Percentiles rank a stretch among this genome's conserved stretches.
These are phyloP conservation scores for Septoria linicola DNA, from an alignment of 2,329 filamentous ascomycete genomes.

Conservation along the genomic window DNA sequence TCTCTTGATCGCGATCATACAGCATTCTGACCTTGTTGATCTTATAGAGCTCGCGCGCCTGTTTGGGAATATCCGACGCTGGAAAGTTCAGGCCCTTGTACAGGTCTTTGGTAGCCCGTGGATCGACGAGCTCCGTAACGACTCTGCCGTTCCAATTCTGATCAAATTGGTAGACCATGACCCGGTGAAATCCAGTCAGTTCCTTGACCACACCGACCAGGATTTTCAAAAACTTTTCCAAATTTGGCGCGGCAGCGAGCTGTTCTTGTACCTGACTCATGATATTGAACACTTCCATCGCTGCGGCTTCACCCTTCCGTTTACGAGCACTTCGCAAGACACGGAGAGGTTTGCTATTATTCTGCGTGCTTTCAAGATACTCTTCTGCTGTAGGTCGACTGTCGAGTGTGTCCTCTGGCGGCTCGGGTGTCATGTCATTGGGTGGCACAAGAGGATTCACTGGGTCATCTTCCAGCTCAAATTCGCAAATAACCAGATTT, in stretches of 20 bases:
- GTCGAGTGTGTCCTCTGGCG: constrained; percentile 71
- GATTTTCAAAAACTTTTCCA: constrained; percentile 75
- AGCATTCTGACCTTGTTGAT: constrained; percentile 85
- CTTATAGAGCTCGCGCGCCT: constrained; percentile 85
- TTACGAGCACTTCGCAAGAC: constrained; percentile 73
- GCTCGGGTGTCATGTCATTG: constrained; percentile 59
- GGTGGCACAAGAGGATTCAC: constrained; percentile 65
- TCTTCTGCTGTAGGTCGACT: constrained; percentile 73
- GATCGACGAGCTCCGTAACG: constrained; percentile 83
- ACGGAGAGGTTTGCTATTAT: constrained; percentile 72
- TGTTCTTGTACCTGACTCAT: constrained; percentile 92
- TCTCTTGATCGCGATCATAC: constrained; percentile 79
- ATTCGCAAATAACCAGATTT: constrained; percentile 79
- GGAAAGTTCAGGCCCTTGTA: constrained; percentile 89
- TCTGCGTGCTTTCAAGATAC: constrained; percentile 71
- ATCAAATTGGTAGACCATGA: constrained; percentile 94
- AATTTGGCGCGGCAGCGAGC: constrained; percentile 66
- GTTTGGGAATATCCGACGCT: constrained; percentile 80
- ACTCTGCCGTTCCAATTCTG: constrained; percentile 78
- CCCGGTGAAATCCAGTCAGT: constrained; percentile 83
- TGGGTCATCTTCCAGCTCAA: constrained; percentile 78
- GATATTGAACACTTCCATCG: constrained; percentile 88
- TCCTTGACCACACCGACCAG: constrained; percentile 85
- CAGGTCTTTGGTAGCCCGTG: constrained; percentile 72
- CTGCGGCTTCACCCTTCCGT: constrained; percentile 72